Conservation (phyloP, 441 rosid genomes). For the Brassica hybrid region DNA sequence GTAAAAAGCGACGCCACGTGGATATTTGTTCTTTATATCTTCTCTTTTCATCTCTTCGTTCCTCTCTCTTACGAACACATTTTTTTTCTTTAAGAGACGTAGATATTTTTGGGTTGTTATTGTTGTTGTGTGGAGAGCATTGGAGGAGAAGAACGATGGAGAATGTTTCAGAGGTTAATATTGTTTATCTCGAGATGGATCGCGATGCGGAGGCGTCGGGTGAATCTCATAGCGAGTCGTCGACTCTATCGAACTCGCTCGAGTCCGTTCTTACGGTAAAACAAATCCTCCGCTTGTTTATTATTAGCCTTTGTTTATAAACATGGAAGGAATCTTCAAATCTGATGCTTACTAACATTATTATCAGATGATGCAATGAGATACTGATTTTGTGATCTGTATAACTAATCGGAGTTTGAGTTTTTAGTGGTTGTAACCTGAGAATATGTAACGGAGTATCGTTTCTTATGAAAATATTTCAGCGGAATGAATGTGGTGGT, state of each 20-base stretch:
- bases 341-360: conserved; percentile 16
- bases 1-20: conserved; percentile 84
- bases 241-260: conserved; percentile 48
- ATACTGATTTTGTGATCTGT: neutral
- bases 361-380: no score
- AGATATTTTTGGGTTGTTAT: neutral
- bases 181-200: conserved; percentile 44
- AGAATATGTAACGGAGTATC: neutral
- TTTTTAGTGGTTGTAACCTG: neutral
- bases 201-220: conserved; percentile 32
- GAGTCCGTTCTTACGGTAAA: conserved; percentile 52
- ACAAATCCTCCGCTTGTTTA: neutral
- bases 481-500: conserved; percentile 46
- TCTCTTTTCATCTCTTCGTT: neutral
- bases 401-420: neutral
- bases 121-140: neutral
- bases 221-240: conserved; percentile 43
- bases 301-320: neutral
- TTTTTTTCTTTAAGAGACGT: neutral
- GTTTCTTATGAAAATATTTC: neutral
- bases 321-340: conserved; percentile 23
- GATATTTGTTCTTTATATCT: neutral
- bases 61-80: neutral
- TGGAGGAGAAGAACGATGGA: conserved; percentile 27
- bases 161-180: conserved; percentile 30